Conservation (phyloP, 2,329 filamentous ascomycete genomes). For the Paecilomyces niveus region DNA sequence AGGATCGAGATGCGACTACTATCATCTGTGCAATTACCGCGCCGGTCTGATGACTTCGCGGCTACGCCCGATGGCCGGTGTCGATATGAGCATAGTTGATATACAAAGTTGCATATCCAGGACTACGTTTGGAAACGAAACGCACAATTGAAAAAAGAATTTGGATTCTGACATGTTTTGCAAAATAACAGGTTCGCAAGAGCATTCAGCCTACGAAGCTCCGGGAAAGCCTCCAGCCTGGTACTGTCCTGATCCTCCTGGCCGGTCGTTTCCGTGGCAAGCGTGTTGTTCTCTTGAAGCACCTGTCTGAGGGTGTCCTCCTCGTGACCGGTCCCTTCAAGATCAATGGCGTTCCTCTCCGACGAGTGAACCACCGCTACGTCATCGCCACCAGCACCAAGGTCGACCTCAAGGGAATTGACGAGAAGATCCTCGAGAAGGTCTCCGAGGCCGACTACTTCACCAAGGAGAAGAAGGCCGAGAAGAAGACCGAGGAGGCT, state of each 20-base stretch:
- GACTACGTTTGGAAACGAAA: background rate
- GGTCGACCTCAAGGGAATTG: conserved; percentile 66
- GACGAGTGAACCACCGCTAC: conserved; percentile 55
- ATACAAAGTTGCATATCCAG: conserved; percentile 7
- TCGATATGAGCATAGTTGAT: conserved; percentile 12
- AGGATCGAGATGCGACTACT: conserved; percentile 13
- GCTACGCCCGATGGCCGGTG: conserved; percentile 8
- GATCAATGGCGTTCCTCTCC: conserved; percentile 98
- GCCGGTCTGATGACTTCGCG: conserved; percentile 12
- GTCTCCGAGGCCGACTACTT: conserved; percentile 89
- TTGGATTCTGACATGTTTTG: conserved; percentile 17
- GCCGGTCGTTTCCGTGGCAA: conserved; percentile 99
- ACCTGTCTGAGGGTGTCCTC: conserved; percentile 93
- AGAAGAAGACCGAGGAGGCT: conserved; percentile 97
- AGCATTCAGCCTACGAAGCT: conserved; percentile 78
- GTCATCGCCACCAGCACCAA: conserved; percentile 44
- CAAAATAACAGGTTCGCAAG: conserved; percentile 74
- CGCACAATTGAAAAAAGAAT: conserved; percentile 5
- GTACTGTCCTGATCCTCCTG: conserved; percentile 96
- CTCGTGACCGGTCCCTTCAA: conserved; percentile 99
- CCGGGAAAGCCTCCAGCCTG: conserved; percentile 83
- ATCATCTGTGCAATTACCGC: conserved; percentile 19
- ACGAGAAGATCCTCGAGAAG: conserved; percentile 68
- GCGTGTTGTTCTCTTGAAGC: conserved; percentile 98
- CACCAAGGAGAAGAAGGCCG: conserved; percentile 79